phyloP scores from a whole-genome alignment of 805 yeast species.

The Hermanozyma aechmeae region DNA sequence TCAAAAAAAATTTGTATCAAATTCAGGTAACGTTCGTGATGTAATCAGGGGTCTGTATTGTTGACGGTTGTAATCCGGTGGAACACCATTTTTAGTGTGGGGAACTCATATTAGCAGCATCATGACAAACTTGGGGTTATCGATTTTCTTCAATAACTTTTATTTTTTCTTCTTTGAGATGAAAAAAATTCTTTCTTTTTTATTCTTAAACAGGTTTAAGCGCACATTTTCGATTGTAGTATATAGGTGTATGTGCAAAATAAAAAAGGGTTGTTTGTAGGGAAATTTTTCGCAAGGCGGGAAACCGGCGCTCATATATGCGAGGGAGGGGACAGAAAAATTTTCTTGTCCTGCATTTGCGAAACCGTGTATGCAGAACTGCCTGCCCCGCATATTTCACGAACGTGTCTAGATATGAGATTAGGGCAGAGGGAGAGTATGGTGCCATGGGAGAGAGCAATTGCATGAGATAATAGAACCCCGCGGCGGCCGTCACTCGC shows the following conservation, averaged over 20 bases:
- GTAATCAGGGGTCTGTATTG: too few relatives aligned
- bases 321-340: not conserved
- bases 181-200: constrained; percentile 7
- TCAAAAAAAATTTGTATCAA: too few relatives aligned
- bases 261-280: not conserved
- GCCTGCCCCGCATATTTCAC: not conserved
- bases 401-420: not conserved
- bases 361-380: not conserved
- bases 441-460: not conserved
- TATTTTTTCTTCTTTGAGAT: too few relatives aligned
- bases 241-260: not conserved
- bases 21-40: too few relatives aligned
- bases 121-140: too few relatives aligned
- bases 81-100: too few relatives aligned
- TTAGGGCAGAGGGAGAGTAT: not conserved
- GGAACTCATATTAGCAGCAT: too few relatives aligned
- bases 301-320: not conserved
- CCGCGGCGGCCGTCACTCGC: too few relatives aligned
- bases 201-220: not conserved
- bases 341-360: not conserved
- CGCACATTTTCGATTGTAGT: not conserved
- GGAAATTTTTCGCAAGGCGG: not conserved
- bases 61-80: too few relatives aligned
- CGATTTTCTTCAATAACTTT: too few relatives aligned
- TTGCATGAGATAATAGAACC: too few relatives aligned